Conservation (phyloP, 2,329 filamentous ascomycete species). For the Fusarium sp. region DNA sequence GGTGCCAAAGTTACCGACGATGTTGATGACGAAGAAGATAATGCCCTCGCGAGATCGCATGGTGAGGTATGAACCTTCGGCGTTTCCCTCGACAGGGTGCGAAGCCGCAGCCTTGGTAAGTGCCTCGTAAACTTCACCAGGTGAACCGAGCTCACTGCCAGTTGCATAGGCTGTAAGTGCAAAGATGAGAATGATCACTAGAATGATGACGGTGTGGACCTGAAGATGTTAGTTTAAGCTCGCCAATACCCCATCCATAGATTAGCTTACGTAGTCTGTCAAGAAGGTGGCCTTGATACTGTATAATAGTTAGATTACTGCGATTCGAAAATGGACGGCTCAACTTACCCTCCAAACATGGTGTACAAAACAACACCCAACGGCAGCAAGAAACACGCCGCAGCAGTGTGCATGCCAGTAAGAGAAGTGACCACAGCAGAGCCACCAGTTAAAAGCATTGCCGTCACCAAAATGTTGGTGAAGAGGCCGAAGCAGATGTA, state of each 20-base stretch:
- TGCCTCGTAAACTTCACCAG: constrained; percentile 81
- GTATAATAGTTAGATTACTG: not conserved
- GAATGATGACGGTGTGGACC: constrained; percentile 81
- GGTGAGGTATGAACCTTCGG: constrained; percentile 85
- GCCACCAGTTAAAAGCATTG: constrained; percentile 89
- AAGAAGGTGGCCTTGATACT: constrained; percentile 88
- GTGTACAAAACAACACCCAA: constrained; percentile 81
- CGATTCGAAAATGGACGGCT: accelerated
- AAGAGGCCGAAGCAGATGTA: constrained; percentile 86
- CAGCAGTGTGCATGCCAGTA: constrained; percentile 70
- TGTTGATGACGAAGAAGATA: constrained; percentile 93
- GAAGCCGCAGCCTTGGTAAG: constrained; percentile 74
- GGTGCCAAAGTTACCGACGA: constrained; percentile 84
- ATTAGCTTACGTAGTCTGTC: constrained; percentile 76
- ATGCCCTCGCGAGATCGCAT: constrained; percentile 80
- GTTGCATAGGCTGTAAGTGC: constrained; percentile 85
- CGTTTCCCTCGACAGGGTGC: constrained; percentile 85
- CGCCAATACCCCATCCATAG: too few species aligned
- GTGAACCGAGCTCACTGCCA: constrained; percentile 78
- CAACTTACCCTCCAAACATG: constrained; percentile 66
- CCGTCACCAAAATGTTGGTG: constrained; percentile 88
- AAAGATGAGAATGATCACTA: constrained; percentile 89
- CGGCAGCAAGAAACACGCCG: constrained; percentile 86
- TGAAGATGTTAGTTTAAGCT: not conserved
- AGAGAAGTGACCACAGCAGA: constrained; percentile 66